Conservation (phyloP, 1,284 basidiomycete species). For the Ustanciosporium gigantosporum region DNA sequence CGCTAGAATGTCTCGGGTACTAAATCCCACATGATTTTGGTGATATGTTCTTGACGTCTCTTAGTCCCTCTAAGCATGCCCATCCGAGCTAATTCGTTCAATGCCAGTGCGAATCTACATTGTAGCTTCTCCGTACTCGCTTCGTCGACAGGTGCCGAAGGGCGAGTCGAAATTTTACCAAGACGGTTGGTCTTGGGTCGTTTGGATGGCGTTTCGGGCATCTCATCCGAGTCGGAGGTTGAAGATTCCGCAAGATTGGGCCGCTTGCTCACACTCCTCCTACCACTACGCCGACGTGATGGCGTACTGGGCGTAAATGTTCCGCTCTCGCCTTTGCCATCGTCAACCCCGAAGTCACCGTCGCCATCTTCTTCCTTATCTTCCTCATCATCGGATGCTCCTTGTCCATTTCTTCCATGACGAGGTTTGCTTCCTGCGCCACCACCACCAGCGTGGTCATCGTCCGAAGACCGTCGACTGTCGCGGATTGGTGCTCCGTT, state of each 20-base stretch:
- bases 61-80: conserved; percentile 50
- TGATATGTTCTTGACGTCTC: conserved; percentile 50
- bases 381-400: not conserved
- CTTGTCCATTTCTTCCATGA: not conserved
- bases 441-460: not conserved
- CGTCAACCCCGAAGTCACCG: not conserved
- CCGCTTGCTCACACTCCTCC: conserved; percentile 2
- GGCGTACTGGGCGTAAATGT: conserved; percentile 4
- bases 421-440: not conserved
- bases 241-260: not conserved
- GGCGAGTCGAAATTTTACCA: not conserved
- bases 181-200: not conserved
- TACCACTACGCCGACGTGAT: conserved; percentile 1
- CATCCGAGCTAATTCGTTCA: conserved; percentile 53
- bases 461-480: not conserved
- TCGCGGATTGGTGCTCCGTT: too few relatives aligned
- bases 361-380: not conserved
- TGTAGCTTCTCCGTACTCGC: conserved; percentile 21
- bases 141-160: not conserved
- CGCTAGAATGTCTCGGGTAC: conserved; percentile 20
- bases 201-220: conserved; percentile 5
- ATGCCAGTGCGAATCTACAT: conserved; percentile 48
- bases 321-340: not conserved
- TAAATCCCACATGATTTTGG: conserved; percentile 53
- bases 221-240: conserved; percentile 1